These are phyloP conservation scores for Piloderma croceum DNA, from an alignment of 768 basidiomycete genomes.

Conservation along the genomic window DNA sequence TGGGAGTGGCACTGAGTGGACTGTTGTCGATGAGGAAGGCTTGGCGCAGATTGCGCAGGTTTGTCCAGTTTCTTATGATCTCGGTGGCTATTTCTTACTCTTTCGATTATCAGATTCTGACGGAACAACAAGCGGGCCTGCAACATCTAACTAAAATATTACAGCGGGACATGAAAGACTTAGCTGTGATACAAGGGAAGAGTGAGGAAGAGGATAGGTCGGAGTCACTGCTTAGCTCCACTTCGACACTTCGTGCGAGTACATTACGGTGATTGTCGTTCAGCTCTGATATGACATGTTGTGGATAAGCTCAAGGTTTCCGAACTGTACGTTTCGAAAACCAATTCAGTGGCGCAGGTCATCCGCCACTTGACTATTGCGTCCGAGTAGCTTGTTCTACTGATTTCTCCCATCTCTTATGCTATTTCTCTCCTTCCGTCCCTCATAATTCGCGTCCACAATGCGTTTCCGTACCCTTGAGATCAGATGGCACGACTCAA, in stretches of 20 bases:
- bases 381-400: background rate
- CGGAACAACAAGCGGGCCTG: conserved; percentile 74
- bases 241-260: conserved; percentile 23
- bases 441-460: conserved; percentile 11
- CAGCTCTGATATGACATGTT: too few species aligned
- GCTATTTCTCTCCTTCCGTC: background rate
- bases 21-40: conserved; percentile 84
- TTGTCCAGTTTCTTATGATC: conserved; percentile 2
- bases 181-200: conserved; percentile 56
- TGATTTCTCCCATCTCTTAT: background rate
- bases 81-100: conserved; percentile 5
- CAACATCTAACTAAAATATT: conserved; percentile 76
- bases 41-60: conserved; percentile 73
- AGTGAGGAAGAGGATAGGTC: conserved; percentile 26
- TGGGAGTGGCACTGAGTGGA: conserved; percentile 51
- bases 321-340: background rate
- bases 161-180: conserved; percentile 56
- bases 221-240: conserved; percentile 19
- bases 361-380: background rate
- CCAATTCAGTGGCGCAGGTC: background rate
- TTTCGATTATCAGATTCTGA: conserved; percentile 48
- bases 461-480: conserved; percentile 90
- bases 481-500: conserved; percentile 94
- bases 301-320: too few species aligned
- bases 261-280: conserved; percentile 19